phyloP scores from a whole-genome alignment of 2,329 filamentous ascomycete genomes.

The Fusarium albidum region DNA sequence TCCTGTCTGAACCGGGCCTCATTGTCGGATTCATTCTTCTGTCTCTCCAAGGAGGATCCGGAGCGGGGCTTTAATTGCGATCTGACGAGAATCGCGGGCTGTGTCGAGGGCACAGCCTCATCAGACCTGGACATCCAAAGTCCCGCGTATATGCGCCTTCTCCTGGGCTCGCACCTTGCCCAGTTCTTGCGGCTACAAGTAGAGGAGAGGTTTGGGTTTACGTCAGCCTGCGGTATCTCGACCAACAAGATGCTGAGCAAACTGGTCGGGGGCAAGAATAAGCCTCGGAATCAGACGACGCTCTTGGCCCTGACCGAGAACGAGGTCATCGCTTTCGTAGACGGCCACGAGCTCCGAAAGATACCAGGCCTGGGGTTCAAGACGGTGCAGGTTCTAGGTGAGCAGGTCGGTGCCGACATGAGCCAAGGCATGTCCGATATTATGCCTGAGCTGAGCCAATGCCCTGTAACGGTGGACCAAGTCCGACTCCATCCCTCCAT shows the following conservation, averaged over 20 bases:
- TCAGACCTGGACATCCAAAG: slow-evolving; percentile 41
- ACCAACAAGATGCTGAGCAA: slow-evolving; percentile 90
- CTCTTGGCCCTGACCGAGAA: slow-evolving; percentile 71
- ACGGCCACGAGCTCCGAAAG: slow-evolving; percentile 77
- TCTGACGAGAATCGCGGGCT: slow-evolving; percentile 71
- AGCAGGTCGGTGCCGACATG: slow-evolving; percentile 56
- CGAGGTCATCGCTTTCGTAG: slow-evolving; percentile 74
- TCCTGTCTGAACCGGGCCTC: slow-evolving; percentile 73
- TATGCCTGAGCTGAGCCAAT: slow-evolving; percentile 44
- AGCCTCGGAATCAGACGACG: slow-evolving; percentile 88
- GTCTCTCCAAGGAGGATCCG: slow-evolving; percentile 75
- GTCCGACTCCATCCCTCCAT: slow-evolving; percentile 71
- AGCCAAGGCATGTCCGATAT: slow-evolving; percentile 42
- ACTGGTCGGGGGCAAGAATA: slow-evolving; percentile 82
- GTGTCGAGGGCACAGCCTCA: slow-evolving; percentile 51
- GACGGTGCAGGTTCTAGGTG: slow-evolving; percentile 57
- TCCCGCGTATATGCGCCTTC: slow-evolving; percentile 66
- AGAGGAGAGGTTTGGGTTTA: slow-evolving; percentile 82
- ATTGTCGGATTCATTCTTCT: slow-evolving; percentile 78
- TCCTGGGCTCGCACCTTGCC: slow-evolving; percentile 84
- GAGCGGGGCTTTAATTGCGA: slow-evolving; percentile 84
- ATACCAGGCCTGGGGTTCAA: slow-evolving; percentile 89
- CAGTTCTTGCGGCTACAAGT: slow-evolving; percentile 75
- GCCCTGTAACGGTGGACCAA: slow-evolving; percentile 68
- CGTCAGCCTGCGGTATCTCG: slow-evolving; percentile 85